A percentile compares a stretch with the other conserved stretches of the same genome.
Conservation (phyloP, 345 rosid genomes). For the Anastatica hierochuntica region DNA sequence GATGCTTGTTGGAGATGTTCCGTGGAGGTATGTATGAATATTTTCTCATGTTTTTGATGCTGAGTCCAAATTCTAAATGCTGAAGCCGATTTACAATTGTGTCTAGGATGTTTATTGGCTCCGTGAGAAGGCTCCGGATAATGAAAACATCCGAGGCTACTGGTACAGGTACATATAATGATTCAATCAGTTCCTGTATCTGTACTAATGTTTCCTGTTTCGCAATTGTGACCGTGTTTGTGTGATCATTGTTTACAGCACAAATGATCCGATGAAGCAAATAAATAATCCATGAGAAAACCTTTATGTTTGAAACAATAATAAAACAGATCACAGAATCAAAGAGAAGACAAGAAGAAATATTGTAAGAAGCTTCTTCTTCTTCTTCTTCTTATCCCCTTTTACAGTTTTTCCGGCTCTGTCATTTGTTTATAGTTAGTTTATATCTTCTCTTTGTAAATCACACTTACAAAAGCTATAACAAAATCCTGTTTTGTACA, state of each 20-base stretch:
- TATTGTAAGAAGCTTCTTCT: constrained; percentile 23
- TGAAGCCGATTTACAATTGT: constrained; percentile 6
- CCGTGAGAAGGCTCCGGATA: constrained; percentile 83
- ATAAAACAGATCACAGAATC: constrained; percentile 19
- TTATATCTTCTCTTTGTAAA: too few species aligned
- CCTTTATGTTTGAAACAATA: constrained; percentile 18
- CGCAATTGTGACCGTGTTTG: constrained; percentile 9
- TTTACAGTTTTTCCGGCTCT: too few species aligned
- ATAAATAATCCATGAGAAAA: neutral
- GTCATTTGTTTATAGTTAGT: too few species aligned
- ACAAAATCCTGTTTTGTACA: constrained; percentile 34
- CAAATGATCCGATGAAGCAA: constrained; percentile 19
- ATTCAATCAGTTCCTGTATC: neutral
- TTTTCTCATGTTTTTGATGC: neutral
- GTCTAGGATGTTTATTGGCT: constrained; percentile 68
- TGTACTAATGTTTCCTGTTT: neutral
- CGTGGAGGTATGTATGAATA: too few species aligned
- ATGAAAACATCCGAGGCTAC: constrained; percentile 76
- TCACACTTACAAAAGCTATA: constrained; percentile 12
- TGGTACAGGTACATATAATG: constrained; percentile 41
- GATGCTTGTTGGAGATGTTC: too few species aligned
- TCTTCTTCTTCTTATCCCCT: constrained; percentile 3
- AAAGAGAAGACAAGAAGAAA: constrained; percentile 16
- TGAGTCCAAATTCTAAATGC: neutral
- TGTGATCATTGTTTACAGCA: constrained; percentile 15